These are phyloP conservation scores for Hibiscus tridactylites DNA, from an alignment of 345 rosid species.

Conservation along the genomic window DNA sequence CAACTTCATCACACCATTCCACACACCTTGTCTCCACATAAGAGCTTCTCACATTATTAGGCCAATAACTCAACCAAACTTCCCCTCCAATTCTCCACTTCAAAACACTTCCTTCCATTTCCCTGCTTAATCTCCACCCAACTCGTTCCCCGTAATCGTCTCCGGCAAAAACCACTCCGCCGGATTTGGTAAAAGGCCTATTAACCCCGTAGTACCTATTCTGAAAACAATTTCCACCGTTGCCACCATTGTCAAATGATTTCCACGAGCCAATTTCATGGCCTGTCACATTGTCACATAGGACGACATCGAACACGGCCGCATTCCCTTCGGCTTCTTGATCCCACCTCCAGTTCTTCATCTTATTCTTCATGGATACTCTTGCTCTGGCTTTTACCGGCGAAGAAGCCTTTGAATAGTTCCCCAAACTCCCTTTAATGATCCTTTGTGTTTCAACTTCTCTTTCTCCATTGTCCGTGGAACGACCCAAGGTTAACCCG, in stretches of 20 bases:
- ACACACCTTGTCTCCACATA: conserved; percentile 72
- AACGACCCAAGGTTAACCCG: conserved; percentile 68
- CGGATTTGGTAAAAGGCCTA: conserved; percentile 55
- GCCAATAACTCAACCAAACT: conserved; percentile 72
- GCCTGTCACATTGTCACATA: conserved; percentile 46
- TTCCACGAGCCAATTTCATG: conserved; percentile 32
- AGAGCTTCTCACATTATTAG: conserved; percentile 40
- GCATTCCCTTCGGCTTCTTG: conserved; percentile 79
- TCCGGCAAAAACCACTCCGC: conserved; percentile 68
- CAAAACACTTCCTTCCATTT: conserved; percentile 88
- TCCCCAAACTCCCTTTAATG: conserved; percentile 31
- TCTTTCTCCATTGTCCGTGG: conserved; percentile 44
- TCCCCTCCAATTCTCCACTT: conserved; percentile 84
- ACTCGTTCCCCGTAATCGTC: conserved; percentile 67
- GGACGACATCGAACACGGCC: conserved; percentile 56
- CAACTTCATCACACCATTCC: conserved; percentile 84
- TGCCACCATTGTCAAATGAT: conserved; percentile 2
- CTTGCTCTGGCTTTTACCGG: conserved; percentile 45
- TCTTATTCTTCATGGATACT: conserved; percentile 39
- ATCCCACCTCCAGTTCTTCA: conserved; percentile 72
- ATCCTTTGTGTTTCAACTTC: conserved; percentile 39
- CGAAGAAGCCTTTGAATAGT: conserved; percentile 25
- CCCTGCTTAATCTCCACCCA: conserved; percentile 74
- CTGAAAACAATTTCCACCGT: not conserved
- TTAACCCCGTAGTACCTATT: conserved; percentile 21